Evolutionary conservation across 2,329 filamentous ascomycete species (phyloP).

Genomic region (Colletotrichum sp.): DNA sequence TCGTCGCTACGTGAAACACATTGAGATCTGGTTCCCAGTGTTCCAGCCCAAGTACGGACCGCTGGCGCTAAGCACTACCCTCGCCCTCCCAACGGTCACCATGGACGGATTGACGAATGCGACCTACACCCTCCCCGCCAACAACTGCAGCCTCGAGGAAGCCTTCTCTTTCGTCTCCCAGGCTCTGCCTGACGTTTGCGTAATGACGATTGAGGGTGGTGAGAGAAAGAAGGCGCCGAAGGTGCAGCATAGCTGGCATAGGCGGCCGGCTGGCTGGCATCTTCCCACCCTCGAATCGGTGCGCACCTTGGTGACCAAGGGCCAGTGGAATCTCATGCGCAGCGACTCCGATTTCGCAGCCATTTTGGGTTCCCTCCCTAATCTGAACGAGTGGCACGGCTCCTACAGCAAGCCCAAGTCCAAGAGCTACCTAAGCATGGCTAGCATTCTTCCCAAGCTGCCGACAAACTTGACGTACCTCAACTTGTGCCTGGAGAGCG

Average conservation of each 20-base stretch:
- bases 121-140: slow-evolving; percentile 62
- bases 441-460: slow-evolving; percentile 63
- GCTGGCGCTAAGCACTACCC: slow-evolving; percentile 45
- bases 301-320: slow-evolving; percentile 73
- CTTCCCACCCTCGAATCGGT: slow-evolving; percentile 60
- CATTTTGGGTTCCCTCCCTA: slow-evolving; percentile 68
- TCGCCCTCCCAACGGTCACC: slow-evolving; percentile 57
- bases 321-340: slow-evolving; percentile 79
- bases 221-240: slow-evolving; percentile 77
- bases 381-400: slow-evolving; percentile 67
- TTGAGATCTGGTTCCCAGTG: slow-evolving; percentile 81
- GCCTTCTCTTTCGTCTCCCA: slow-evolving; percentile 68
- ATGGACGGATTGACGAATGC: slow-evolving; percentile 61
- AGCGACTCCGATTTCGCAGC: slow-evolving; percentile 65
- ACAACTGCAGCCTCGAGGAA: slow-evolving; percentile 74
- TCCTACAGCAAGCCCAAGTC: slow-evolving; percentile 75
- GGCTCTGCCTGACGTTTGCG: slow-evolving; percentile 64
- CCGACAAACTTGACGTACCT: slow-evolving; percentile 66
- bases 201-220: slow-evolving; percentile 78
- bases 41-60: slow-evolving; percentile 64
- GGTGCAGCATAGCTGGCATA: slow-evolving; percentile 43
- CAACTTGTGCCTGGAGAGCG: slow-evolving; percentile 73
- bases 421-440: slow-evolving; percentile 75
- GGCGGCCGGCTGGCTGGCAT: slow-evolving; percentile 32
- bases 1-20: slow-evolving; percentile 69